A percentile compares a stretch with the other conserved stretches of the same genome.
phyloP scores from a whole-genome alignment of 2,329 filamentous ascomycete genomes.

The Aspergillus hortae region DNA sequence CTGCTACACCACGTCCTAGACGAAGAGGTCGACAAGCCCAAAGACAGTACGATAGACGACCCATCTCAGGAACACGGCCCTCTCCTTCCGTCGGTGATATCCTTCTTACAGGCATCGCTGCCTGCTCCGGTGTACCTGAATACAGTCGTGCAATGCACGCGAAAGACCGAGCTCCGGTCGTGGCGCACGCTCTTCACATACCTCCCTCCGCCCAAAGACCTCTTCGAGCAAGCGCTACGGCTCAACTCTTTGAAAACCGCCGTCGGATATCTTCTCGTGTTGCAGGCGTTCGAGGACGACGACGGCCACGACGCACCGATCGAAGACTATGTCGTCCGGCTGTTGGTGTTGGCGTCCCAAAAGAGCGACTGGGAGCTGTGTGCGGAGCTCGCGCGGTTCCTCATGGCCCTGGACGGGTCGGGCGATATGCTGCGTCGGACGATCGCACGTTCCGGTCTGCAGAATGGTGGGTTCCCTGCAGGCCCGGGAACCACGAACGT shows the following conservation, averaged over 20 bases:
- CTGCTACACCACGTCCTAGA: conserved; percentile 90
- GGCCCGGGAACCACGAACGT: conserved; percentile 15
- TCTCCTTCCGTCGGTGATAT: conserved; percentile 52
- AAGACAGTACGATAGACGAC: conserved; percentile 24
- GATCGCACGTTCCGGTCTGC: conserved; percentile 40
- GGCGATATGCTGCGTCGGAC: conserved; percentile 66
- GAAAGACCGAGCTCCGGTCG: conserved; percentile 91
- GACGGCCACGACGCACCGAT: conserved; percentile 51
- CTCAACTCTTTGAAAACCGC: conserved; percentile 89
- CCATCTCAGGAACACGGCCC: conserved; percentile 25
- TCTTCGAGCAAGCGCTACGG: conserved; percentile 89
- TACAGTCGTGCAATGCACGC: conserved; percentile 92
- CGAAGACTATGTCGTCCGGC: conserved; percentile 62
- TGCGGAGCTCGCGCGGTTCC: conserved; percentile 89
- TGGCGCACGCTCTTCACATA: conserved; percentile 94
- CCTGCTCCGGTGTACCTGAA: conserved; percentile 74
- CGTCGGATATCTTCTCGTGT: conserved; percentile 89
- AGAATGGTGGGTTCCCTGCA: conserved; percentile 13
- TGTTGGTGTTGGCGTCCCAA: conserved; percentile 75
- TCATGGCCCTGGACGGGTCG: conserved; percentile 85
- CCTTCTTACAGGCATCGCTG: conserved; percentile 66
- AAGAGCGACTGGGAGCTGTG: conserved; percentile 94
- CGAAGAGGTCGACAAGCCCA: conserved; percentile 75
- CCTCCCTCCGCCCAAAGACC: conserved; percentile 80
- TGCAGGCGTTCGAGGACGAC: conserved; percentile 71